Evolutionary conservation across 2,329 filamentous ascomycete genomes (phyloP).

Genomic region (Aureobasidium sp.): DNA sequence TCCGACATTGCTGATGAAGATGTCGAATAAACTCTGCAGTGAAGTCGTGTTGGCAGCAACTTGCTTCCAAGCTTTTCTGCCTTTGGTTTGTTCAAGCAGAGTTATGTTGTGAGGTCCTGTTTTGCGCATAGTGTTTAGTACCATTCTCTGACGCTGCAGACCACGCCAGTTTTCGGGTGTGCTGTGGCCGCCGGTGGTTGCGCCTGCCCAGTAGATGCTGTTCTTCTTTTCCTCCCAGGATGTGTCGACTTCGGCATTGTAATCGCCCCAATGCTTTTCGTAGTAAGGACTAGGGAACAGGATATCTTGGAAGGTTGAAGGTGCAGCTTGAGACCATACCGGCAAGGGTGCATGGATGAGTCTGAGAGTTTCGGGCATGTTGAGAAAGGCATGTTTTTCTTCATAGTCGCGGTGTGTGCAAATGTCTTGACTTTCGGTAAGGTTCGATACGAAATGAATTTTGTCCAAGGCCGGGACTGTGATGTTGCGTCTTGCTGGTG

Average conservation of each 20-base stretch:
- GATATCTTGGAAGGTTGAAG: background rate
- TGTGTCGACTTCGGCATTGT: background rate
- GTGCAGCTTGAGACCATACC: background rate
- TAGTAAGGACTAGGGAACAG: background rate
- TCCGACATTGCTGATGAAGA: constrained; percentile 38
- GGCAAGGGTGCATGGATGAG: background rate
- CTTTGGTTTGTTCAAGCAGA: background rate
- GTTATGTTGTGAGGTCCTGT: background rate
- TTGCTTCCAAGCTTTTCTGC: background rate
- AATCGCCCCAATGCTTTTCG: background rate
- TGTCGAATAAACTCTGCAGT: background rate
- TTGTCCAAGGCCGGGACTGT: constrained; percentile 29
- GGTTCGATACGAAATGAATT: background rate
- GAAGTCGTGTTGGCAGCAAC: background rate
- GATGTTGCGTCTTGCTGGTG: constrained; percentile 16
- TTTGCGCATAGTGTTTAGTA: background rate
- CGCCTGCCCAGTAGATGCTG: background rate
- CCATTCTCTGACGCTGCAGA: background rate
- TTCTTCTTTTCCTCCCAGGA: background rate
- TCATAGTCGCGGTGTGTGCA: background rate
- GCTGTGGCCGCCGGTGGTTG: background rate
- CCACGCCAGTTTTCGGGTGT: background rate
- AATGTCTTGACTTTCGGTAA: background rate
- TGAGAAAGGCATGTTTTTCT: background rate
- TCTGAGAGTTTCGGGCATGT: background rate